phyloP scores from a whole-genome alignment of 2,329 filamentous ascomycete genomes.

The Fusarium armeniacum region DNA sequence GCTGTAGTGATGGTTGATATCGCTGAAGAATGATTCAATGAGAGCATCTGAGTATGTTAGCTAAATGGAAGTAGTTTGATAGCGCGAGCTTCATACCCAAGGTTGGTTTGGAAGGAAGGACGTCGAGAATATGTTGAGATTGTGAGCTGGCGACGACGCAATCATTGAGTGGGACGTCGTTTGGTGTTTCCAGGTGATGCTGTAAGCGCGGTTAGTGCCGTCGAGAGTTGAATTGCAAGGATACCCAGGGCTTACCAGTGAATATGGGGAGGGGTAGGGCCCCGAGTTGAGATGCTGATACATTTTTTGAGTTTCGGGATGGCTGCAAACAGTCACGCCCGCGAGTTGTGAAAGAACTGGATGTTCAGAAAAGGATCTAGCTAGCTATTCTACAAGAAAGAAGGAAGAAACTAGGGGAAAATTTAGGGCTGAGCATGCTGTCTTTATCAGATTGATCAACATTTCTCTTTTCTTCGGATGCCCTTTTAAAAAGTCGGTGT shows the following conservation, averaged over 20 bases:
- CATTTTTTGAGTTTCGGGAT: constrained; percentile 7
- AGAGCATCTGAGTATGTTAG: constrained; percentile 17
- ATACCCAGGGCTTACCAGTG: constrained; percentile 3
- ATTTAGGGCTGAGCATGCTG: not conserved
- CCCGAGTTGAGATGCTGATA: not conserved
- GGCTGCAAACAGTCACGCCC: not conserved
- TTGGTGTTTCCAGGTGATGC: not conserved
- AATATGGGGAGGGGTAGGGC: not conserved
- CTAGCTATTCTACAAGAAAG: not conserved
- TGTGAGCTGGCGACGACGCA: not conserved
- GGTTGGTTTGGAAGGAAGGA: constrained; percentile 1
- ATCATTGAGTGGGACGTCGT: not conserved
- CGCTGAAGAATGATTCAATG: constrained; percentile 25
- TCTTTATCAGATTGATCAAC: not conserved
- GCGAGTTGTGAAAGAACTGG: not conserved
- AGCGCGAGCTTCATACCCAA: not conserved
- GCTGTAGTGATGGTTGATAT: constrained; percentile 28
- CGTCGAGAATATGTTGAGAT: constrained; percentile 4
- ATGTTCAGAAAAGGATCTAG: not conserved
- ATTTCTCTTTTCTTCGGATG: not conserved
- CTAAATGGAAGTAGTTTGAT: not conserved
- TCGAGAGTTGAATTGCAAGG: fast-evolving
- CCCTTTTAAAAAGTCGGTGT: constrained; percentile 23
- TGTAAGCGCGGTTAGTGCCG: not conserved
- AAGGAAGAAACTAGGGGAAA: too few species aligned